These are phyloP conservation scores for Physcomitrium patens DNA, from an alignment of 225 moss, liverwort and hornwort species.

Conservation along the genomic window DNA sequence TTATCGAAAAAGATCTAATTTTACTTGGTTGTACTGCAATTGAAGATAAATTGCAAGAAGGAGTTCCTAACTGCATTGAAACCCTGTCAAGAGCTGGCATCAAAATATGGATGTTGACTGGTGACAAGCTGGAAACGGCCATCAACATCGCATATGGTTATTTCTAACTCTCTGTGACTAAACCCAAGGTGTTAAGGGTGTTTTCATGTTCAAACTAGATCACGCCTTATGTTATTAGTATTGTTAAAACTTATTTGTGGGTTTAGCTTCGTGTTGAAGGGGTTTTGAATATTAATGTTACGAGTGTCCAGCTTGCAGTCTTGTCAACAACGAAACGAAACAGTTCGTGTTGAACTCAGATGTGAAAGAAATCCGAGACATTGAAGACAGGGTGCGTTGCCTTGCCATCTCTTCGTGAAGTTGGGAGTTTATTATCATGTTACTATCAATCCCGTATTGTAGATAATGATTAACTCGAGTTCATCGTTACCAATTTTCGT, in stretches of 20 bases:
- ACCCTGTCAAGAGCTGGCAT: slow-evolving; percentile 84
- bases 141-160: slow-evolving; percentile 90
- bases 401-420: slow-evolving; percentile 24
- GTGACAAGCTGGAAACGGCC: slow-evolving; percentile 93
- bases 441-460: slow-evolving; percentile 19
- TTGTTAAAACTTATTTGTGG: not conserved
- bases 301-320: slow-evolving; percentile 82
- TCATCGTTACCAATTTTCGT: slow-evolving; percentile 12
- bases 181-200: slow-evolving; percentile 9
- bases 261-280: not conserved
- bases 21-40: slow-evolving; percentile 89
- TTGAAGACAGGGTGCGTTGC: slow-evolving; percentile 75
- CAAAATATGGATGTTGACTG: slow-evolving; percentile 92
- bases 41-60: slow-evolving; percentile 91
- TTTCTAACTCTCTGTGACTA: slow-evolving; percentile 25
- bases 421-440: slow-evolving; percentile 21
- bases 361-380: slow-evolving; percentile 81
- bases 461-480: slow-evolving; percentile 5
- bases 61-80: slow-evolving; percentile 87
- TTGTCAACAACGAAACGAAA: slow-evolving; percentile 89
- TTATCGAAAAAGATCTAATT: slow-evolving; percentile 71
- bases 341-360: slow-evolving; percentile 95
- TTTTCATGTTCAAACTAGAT: slow-evolving; percentile 13
- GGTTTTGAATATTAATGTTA: slow-evolving; percentile 24
- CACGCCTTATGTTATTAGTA: not conserved